phyloP scores from a whole-genome alignment of 129 eudicot genomes.

The Erigeron canadensis region DNA sequence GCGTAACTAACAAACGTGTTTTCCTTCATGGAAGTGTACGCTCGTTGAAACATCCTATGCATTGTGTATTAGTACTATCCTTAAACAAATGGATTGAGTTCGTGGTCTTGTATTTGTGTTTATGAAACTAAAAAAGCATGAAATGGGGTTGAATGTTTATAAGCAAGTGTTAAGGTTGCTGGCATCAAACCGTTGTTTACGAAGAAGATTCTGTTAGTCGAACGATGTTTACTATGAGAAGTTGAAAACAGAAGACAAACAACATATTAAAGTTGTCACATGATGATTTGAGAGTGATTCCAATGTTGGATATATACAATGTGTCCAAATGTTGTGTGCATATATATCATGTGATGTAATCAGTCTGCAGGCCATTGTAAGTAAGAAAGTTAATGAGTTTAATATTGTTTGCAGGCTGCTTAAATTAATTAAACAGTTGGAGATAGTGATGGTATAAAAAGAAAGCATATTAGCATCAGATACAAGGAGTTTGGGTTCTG shows the following conservation, averaged over 20 bases:
- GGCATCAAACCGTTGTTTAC: slow-evolving; percentile 28
- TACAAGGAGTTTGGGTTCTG: not conserved
- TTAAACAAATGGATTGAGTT: not conserved
- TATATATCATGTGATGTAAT: slow-evolving; percentile 9
- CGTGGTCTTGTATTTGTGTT: not conserved
- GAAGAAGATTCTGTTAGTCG: slow-evolving; percentile 3
- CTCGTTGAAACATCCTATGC: slow-evolving; percentile 57
- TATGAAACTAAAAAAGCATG: slow-evolving; percentile 13
- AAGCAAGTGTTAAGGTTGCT: slow-evolving; percentile 21
- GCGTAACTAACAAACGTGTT: slow-evolving; percentile 57
- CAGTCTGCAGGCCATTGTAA: slow-evolving; percentile 27
- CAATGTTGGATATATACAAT: not conserved
- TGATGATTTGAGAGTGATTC: not conserved
- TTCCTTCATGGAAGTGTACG: slow-evolving; percentile 51
- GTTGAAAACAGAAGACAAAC: slow-evolving; percentile 13
- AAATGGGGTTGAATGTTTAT: slow-evolving; percentile 22
- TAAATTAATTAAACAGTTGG: slow-evolving; percentile 14
- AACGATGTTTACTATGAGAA: slow-evolving; percentile 29
- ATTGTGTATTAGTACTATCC: slow-evolving; percentile 16
- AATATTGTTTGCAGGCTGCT: slow-evolving; percentile 26
- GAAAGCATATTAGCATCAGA: not conserved
- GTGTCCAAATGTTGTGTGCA: slow-evolving; percentile 30
- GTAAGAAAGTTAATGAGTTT: slow-evolving; percentile 8
- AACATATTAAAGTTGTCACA: slow-evolving; percentile 27
- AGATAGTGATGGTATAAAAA: slow-evolving; percentile 4